These are phyloP conservation scores for Stropharia rugosoannulata DNA, from an alignment of 768 basidiomycete genomes.

Conservation along the genomic window DNA sequence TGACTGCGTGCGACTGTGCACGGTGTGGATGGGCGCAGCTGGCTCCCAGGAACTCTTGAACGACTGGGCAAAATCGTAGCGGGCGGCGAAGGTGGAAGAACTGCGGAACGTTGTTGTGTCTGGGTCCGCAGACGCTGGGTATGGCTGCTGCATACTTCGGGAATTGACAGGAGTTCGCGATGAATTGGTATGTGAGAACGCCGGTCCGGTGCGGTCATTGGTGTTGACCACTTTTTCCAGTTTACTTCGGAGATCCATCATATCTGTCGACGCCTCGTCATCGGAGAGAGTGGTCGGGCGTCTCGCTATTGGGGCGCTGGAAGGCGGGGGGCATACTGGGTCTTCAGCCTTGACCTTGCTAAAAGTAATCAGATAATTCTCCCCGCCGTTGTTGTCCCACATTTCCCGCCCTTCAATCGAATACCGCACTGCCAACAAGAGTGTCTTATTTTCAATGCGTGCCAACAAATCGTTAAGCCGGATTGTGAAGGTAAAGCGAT, in stretches of 20 bases:
- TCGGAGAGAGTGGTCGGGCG: slow-evolving; percentile 26
- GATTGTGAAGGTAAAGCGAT: slow-evolving; percentile 77
- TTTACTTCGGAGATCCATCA: slow-evolving; percentile 60
- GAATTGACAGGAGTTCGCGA: background rate
- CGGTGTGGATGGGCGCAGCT: slow-evolving; percentile 17
- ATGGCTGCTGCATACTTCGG: slow-evolving; percentile 2
- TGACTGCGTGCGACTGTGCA: slow-evolving; percentile 44
- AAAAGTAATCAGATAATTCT: slow-evolving; percentile 81
- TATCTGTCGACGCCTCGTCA: slow-evolving; percentile 37
- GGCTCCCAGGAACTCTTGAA: slow-evolving; percentile 48
- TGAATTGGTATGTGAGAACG: slow-evolving; percentile 7
- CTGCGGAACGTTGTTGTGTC: slow-evolving; percentile 31
- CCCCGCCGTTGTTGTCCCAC: slow-evolving; percentile 89
- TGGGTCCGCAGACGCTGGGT: slow-evolving; percentile 15
- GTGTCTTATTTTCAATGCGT: slow-evolving; percentile 78
- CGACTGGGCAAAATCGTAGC: slow-evolving; percentile 59
- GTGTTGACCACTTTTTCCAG: slow-evolving; percentile 62
- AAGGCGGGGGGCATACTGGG: background rate
- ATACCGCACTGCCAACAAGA: slow-evolving; percentile 79
- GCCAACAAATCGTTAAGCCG: slow-evolving; percentile 76
- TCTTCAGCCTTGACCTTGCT: slow-evolving; percentile 29
- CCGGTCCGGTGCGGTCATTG: slow-evolving; percentile 23
- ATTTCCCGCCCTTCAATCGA: slow-evolving; percentile 69
- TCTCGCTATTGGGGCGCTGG: slow-evolving; percentile 2
- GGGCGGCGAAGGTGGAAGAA: slow-evolving; percentile 43